Evolutionary conservation across 371 early-diverging fungal genomes (phyloP).

Genomic region (Cokeromyces recurvatus): DNA sequence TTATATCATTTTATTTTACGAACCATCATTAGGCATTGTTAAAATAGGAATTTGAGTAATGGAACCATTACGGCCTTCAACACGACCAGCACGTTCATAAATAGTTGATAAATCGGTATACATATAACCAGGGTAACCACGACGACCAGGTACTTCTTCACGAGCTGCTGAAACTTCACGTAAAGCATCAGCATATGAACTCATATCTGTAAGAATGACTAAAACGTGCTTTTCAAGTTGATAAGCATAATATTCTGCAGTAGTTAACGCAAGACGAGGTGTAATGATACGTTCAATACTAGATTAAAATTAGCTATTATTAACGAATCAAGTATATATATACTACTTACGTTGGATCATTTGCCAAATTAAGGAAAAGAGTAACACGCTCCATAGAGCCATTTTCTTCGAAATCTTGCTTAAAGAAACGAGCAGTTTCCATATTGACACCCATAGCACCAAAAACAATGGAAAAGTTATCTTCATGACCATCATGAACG

Average conservation of each 20-base stretch:
- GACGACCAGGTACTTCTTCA: slow-evolving; percentile 99
- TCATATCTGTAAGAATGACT: slow-evolving; percentile 99
- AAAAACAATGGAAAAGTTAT: slow-evolving; percentile 99
- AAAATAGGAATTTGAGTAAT: slow-evolving; percentile 99
- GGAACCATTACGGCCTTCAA: slow-evolving; percentile 98
- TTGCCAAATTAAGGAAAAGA: slow-evolving; percentile 99
- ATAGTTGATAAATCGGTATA: slow-evolving; percentile 99
- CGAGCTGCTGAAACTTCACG: slow-evolving; percentile 99
- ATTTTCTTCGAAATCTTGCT: slow-evolving; percentile 99
- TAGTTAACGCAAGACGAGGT: slow-evolving; percentile 98
- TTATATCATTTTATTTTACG: no score
- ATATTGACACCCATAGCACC: slow-evolving; percentile 99
- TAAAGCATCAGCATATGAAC: slow-evolving; percentile 99
- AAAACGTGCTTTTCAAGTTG: slow-evolving; percentile 99
- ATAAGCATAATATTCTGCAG: slow-evolving; percentile 99
- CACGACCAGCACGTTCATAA: slow-evolving; percentile 99
- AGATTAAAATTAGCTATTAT: no score
- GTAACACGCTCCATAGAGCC: slow-evolving; percentile 99
- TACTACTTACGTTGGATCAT: slow-evolving; percentile 96
- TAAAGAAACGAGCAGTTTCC: slow-evolving; percentile 99
- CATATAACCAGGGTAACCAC: slow-evolving; percentile 99
- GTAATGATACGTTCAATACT: slow-evolving; percentile 99
- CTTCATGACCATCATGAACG: slow-evolving; percentile 97
- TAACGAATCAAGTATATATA: background rate
- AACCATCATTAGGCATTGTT: slow-evolving; percentile 99